phyloP scores from a whole-genome alignment of 192 early-diverging fungal genomes.

The Geranomyces variabilis region DNA sequence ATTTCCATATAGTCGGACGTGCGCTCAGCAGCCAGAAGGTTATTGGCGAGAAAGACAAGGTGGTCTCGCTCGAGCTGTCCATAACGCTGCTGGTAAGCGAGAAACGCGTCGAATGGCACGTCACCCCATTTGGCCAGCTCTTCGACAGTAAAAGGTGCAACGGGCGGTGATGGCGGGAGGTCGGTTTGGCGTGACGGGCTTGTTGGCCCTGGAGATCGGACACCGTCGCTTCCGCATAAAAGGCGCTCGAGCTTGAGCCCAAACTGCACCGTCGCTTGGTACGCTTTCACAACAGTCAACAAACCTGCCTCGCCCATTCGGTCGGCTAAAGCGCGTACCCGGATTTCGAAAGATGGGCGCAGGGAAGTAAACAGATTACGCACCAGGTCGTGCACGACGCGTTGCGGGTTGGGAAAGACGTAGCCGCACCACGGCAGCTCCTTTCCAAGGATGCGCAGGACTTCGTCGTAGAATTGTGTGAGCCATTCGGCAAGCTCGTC shows the following conservation, averaged over 20 bases:
- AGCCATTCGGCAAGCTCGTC: constrained; percentile 42
- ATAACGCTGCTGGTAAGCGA: constrained; percentile 65
- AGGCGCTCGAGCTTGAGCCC: constrained; percentile 57
- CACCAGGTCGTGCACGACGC: constrained; percentile 53
- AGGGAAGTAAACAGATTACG: constrained; percentile 55
- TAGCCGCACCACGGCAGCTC: constrained; percentile 62
- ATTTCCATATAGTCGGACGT: constrained; percentile 39
- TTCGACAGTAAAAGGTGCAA: background rate
- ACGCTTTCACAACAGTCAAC: constrained; percentile 49
- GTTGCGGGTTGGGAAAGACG: constrained; percentile 56
- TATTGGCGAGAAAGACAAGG: constrained; percentile 31
- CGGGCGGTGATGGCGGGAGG: background rate
- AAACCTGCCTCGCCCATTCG: constrained; percentile 38
- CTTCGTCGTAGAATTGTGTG: constrained; percentile 58
- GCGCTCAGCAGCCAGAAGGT: constrained; percentile 33
- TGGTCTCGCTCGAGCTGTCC: constrained; percentile 56
- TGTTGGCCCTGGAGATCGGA: background rate
- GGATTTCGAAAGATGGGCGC: constrained; percentile 49
- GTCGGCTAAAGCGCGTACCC: constrained; percentile 33
- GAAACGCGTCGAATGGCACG: constrained; percentile 68
- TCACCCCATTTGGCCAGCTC: constrained; percentile 58
- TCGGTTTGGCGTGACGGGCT: background rate
- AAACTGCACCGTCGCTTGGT: constrained; percentile 57
- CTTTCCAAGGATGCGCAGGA: constrained; percentile 53
- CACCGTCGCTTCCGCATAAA: constrained; percentile 24